Conservation (phyloP, 2,329 filamentous ascomycete genomes). For the Aureobasidium sp. region DNA sequence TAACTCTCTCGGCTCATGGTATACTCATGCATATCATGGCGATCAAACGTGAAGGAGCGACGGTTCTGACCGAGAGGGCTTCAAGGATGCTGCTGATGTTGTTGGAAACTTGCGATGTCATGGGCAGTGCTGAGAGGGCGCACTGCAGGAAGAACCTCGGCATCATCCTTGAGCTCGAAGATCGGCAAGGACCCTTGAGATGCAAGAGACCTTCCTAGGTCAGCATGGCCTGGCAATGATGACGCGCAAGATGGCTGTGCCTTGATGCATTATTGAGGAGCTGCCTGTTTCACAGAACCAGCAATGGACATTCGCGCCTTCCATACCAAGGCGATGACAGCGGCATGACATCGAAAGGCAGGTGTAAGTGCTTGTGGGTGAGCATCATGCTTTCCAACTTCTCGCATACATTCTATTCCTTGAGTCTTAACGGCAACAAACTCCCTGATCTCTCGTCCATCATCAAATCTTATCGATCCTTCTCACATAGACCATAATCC, state of each 20-base stretch:
- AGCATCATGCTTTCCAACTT: not conserved
- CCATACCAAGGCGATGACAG: not conserved
- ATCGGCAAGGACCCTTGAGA: not conserved
- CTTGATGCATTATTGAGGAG: not conserved
- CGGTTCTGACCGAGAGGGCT: not conserved
- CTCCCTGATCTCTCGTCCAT: not conserved
- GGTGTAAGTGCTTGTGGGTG: not conserved
- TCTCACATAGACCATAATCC: not conserved
- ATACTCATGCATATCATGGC: not conserved
- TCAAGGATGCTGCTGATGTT: not conserved
- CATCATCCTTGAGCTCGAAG: not conserved
- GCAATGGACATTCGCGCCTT: not conserved
- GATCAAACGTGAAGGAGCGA: slow-evolving; percentile 5
- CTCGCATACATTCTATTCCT: not conserved
- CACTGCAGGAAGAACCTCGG: not conserved
- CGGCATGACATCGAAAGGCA: not conserved
- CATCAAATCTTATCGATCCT: not conserved
- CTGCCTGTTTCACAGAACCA: too few species aligned
- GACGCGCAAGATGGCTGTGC: not conserved
- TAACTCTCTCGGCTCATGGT: not conserved
- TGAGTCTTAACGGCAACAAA: not conserved
- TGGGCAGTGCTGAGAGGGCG: not conserved
- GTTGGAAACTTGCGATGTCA: not conserved
- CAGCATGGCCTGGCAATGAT: not conserved
- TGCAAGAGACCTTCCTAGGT: not conserved